Evolutionary conservation across 2,329 filamentous ascomycete genomes (phyloP), one percentile per base, ranked within the genome.

Genomic region (Acrocalymma vagum): DNA sequence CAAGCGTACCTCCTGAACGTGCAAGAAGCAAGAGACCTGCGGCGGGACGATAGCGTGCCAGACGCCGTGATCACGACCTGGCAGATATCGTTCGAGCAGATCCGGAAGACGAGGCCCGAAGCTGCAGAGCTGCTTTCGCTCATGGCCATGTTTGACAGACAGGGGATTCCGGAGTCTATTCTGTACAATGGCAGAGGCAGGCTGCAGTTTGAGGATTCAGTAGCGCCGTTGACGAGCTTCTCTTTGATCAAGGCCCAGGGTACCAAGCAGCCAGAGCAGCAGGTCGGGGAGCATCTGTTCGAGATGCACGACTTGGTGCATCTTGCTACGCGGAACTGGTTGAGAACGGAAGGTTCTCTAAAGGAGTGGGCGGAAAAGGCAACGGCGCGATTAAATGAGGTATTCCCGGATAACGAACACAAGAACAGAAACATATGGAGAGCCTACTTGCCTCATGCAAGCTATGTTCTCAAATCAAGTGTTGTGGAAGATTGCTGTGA

Each of bases 91-190:
- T 60, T 58, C 38, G 26, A 62, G 48, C 55, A 70, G n/a, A 71
- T 77, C 25, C 65, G 55, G n/a, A 38, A 48, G 3, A 42, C 16
- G 7, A 34, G 13, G 8, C 47, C 42, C 8, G 45, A 61, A 6
- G 76, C 75, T 5, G 63, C 74, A 3, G 57, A 73, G 16, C 53
- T 78, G 5, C 45, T 79, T 0, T 73, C 72, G 2, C 61, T 78
- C 17, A 55, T 58, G 51, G 43, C 45, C 36, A 26, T 56, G 6
- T 56, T 58, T 16, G 30, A 49, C 38, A 36, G 41, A 10, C 39
- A 53, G 15, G 38, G n/a, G 10, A 58, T 58, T 15, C 48, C 48
- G n/a, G 51, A 8, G 73, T 23, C 29, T 17, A 44, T 60, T 21
- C 42, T 60, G 14, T 37, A 33, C 31, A 23, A 9, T 4, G 37